phyloP scores from a whole-genome alignment of 225 moss, liverwort and hornwort species.

The Bryoerythrophyllum caledonicum region DNA sequence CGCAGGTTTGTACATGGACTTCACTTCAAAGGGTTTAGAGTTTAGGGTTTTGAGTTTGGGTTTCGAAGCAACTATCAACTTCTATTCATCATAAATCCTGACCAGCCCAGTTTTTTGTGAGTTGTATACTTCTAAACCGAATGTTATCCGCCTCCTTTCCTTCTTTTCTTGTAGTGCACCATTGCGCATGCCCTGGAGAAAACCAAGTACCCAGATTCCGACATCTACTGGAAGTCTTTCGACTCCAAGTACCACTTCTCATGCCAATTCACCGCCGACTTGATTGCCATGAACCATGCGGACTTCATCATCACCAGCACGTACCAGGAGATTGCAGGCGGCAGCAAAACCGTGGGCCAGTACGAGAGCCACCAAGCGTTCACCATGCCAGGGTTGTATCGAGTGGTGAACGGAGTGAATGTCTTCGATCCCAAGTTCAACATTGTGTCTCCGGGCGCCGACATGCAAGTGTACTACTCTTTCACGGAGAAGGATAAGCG shows the following conservation, averaged over 20 bases:
- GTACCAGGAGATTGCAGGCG: conserved; percentile 92
- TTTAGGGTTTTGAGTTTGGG: not conserved
- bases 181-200: conserved; percentile 97
- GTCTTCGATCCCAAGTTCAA: conserved; percentile 98
- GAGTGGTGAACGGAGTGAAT: conserved; percentile 86
- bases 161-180: conserved; percentile 57
- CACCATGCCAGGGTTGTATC: conserved; percentile 84
- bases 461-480: conserved; percentile 80
- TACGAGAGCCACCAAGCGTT: conserved; percentile 89
- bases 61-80: not conserved
- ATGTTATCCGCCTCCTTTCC: too few species aligned
- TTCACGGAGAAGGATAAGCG: conserved; percentile 65
- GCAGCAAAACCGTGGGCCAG: conserved; percentile 82
- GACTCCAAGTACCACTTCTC: conserved; percentile 97
- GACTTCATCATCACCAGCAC: conserved; percentile 97
- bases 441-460: conserved; percentile 94
- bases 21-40: not conserved
- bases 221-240: conserved; percentile 81
- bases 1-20: conserved; percentile 59
- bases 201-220: conserved; percentile 96
- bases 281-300: conserved; percentile 91
- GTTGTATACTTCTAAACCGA: too few species aligned
- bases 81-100: too few species aligned
- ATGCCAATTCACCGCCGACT: conserved; percentile 90
- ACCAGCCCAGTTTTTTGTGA: too few species aligned